Evolutionary conservation across 2,329 filamentous ascomycete genomes (phyloP).

Genomic region (Colletotrichum chrysophilum): DNA sequence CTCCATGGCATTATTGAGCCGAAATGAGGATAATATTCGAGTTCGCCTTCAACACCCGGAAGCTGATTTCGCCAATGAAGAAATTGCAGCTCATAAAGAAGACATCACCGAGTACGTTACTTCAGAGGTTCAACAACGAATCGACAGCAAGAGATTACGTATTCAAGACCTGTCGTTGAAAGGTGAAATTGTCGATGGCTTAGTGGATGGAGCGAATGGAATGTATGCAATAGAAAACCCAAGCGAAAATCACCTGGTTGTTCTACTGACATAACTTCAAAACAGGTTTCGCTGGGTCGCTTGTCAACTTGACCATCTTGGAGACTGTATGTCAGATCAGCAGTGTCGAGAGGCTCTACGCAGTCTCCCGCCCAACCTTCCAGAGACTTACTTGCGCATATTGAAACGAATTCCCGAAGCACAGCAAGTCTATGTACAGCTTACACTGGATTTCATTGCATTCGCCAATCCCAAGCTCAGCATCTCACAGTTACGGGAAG

Average conservation of each 20-base stretch:
- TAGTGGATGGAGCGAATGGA: background rate
- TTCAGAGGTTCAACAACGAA: background rate
- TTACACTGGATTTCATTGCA: background rate
- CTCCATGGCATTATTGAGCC: background rate
- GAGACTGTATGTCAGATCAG: background rate
- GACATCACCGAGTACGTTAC: background rate
- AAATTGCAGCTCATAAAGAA: background rate
- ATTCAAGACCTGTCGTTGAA: background rate
- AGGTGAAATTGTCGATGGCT: background rate
- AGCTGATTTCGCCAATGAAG: background rate
- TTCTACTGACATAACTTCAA: no score
- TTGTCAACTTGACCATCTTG: background rate
- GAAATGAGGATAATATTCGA: background rate
- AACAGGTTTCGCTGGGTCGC: conserved; percentile 1
- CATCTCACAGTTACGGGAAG: background rate
- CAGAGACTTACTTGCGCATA: background rate
- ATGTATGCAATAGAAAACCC: background rate
- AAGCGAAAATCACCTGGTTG: no score
- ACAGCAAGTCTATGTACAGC: background rate
- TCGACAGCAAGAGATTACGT: background rate
- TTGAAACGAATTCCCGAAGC: background rate
- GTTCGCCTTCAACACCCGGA: background rate
- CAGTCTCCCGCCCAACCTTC: background rate
- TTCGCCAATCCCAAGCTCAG: background rate
- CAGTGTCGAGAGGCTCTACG: background rate